phyloP scores from a whole-genome alignment of 148 eudicot genomes.

The Rhododendron griersonianum region DNA sequence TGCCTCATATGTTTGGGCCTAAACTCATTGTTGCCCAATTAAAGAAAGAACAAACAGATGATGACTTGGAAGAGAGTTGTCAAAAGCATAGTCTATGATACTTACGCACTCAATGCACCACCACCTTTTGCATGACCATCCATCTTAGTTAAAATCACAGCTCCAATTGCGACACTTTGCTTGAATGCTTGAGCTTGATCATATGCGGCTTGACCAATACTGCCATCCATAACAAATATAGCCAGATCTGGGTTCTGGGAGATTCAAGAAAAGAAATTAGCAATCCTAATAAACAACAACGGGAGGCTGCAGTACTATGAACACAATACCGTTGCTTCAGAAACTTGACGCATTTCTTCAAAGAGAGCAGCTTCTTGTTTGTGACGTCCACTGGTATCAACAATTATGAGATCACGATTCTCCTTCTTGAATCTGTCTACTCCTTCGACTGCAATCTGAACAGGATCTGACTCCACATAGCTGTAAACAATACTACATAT shows the following conservation, averaged over 20 bases:
- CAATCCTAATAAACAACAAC: not conserved
- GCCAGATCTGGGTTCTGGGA: conserved; percentile 97
- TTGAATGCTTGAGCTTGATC: conserved; percentile 97
- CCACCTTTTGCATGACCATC: conserved; percentile 99
- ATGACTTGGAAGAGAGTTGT: not conserved
- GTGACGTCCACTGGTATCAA: conserved; percentile 45
- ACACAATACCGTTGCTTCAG: conserved; percentile 68
- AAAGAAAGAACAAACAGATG: not conserved
- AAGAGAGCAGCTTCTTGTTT: conserved; percentile 95
- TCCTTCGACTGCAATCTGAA: conserved; percentile 37
- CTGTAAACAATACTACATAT: conserved; percentile 28
- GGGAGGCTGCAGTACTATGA: not conserved
- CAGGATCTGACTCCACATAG: conserved; percentile 92
- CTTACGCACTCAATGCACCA: conserved; percentile 99
- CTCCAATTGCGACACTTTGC: conserved; percentile 98
- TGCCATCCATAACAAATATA: conserved; percentile 96
- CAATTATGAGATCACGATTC: no score
- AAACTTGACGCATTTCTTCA: conserved; percentile 98
- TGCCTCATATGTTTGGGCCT: no score
- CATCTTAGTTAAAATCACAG: conserved; percentile 96
- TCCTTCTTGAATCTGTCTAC: no score
- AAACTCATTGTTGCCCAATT: no score
- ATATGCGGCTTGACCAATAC: conserved; percentile 98
- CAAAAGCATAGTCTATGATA: conserved; percentile 9
- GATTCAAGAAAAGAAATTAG: conserved; percentile 10